Conservation (phyloP, 1,284 basidiomycete species). For the Trichosporon coremiiforme region DNA sequence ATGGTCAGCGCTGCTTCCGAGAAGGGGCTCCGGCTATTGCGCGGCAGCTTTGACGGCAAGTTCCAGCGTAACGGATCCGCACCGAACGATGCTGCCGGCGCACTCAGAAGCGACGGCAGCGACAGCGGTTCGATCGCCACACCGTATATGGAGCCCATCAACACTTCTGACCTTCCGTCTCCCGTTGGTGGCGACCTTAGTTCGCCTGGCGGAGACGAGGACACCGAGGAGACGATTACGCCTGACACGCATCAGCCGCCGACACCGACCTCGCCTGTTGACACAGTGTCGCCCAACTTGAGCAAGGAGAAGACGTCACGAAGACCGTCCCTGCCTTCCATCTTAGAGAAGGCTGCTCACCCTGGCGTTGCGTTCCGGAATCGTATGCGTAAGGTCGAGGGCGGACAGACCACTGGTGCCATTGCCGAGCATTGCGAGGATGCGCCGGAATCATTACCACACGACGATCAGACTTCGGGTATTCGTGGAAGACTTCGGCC, state of each 20-base stretch:
- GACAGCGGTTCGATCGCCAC: constrained; percentile 2
- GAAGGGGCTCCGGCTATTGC: constrained; percentile 25
- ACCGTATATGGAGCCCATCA: constrained; percentile 3
- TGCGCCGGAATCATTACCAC: neutral
- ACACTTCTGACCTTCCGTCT: constrained; percentile 9
- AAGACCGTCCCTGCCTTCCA: constrained; percentile 55
- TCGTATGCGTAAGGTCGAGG: constrained; percentile 33
- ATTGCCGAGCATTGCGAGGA: constrained; percentile 2
- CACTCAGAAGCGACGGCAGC: constrained; percentile 9
- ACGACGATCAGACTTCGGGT: neutral
- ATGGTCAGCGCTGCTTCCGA: constrained; percentile 42
- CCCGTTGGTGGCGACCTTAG: constrained; percentile 18
- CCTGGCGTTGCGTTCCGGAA: constrained; percentile 46
- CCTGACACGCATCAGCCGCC: neutral
- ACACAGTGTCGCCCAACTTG: neutral
- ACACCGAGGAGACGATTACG: neutral
- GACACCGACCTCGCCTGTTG: neutral
- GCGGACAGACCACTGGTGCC: constrained; percentile 26
- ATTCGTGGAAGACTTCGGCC: constrained; percentile 6
- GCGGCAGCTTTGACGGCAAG: constrained; percentile 24
- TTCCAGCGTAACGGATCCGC: constrained; percentile 38
- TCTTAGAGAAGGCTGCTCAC: constrained; percentile 54
- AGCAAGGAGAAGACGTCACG: constrained; percentile 35
- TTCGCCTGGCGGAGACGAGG: constrained; percentile 27
- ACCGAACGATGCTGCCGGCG: constrained; percentile 26